Evolutionary conservation across 306 rosid species (phyloP).

Genomic region (Acacia acuminata): DNA sequence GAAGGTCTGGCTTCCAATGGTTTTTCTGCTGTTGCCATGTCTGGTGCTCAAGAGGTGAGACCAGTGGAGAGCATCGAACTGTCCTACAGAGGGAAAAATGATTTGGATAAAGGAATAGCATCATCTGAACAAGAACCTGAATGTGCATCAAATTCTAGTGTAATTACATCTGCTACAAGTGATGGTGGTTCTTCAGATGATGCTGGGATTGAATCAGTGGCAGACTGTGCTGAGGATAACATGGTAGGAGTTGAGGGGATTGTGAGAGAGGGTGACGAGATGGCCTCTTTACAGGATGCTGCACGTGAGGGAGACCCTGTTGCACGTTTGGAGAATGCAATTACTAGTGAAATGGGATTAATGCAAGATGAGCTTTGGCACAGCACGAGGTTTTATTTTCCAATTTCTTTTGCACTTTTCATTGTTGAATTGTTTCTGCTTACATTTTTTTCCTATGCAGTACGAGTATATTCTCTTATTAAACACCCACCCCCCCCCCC

Average conservation of each 20-base stretch:
- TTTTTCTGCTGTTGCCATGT: slow-evolving; percentile 4
- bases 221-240: slow-evolving; percentile 43
- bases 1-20: not conserved
- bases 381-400: slow-evolving; percentile 71
- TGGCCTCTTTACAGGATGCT: slow-evolving; percentile 35
- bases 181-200: slow-evolving; percentile 65
- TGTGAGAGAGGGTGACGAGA: slow-evolving; percentile 29
- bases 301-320: slow-evolving; percentile 38
- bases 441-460: not conserved
- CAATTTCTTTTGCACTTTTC: slow-evolving; percentile 31
- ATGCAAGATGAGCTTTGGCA: slow-evolving; percentile 37
- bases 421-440: not conserved
- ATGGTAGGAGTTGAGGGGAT: slow-evolving; percentile 42
- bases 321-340: slow-evolving; percentile 26
- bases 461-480: not conserved
- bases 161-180: slow-evolving; percentile 50
- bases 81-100: slow-evolving; percentile 38
- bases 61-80: slow-evolving; percentile 28
- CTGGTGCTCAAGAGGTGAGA: slow-evolving; percentile 29
- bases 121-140: slow-evolving; percentile 48
- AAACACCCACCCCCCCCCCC: too few species aligned
- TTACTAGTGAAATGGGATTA: slow-evolving; percentile 35
- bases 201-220: slow-evolving; percentile 42
- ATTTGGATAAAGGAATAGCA: slow-evolving; percentile 35
- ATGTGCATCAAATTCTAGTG: slow-evolving; percentile 65